Conservation (phyloP, 257 asterid species). For the Forsythia viridissima region DNA sequence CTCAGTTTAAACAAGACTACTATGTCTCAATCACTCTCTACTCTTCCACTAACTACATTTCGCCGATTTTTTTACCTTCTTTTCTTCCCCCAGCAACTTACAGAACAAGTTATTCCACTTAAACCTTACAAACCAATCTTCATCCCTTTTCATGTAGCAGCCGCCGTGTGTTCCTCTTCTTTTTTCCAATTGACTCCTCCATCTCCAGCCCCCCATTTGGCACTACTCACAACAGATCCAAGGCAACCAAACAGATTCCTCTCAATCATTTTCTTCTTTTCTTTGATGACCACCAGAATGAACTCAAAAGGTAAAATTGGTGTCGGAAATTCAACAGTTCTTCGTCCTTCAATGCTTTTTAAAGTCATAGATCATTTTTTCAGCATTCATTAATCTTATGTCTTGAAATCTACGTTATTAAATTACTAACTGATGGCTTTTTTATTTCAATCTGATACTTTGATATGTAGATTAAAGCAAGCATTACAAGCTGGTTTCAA, state of each 20-base stretch:
- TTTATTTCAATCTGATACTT: slow-evolving; percentile 5
- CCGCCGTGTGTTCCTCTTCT: too few species aligned
- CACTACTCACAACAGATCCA: too few species aligned
- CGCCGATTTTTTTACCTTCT: too few species aligned
- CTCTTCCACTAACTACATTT: too few species aligned
- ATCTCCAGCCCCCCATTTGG: too few species aligned
- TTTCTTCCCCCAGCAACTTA: too few species aligned
- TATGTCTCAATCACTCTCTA: too few species aligned
- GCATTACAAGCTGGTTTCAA: slow-evolving; percentile 93
- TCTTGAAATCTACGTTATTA: not conserved
- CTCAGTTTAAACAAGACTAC: too few species aligned
- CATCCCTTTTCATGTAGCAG: too few species aligned
- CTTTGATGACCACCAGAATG: slow-evolving; percentile 98
- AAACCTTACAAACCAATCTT: too few species aligned
- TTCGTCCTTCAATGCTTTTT: not conserved
- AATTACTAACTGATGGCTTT: not conserved
- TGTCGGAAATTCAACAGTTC: not conserved
- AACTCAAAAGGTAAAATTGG: slow-evolving; percentile 70
- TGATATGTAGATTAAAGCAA: slow-evolving; percentile 74
- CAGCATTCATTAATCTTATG: not conserved
- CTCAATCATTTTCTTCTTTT: slow-evolving; percentile 74
- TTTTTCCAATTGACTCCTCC: too few species aligned
- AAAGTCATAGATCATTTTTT: not conserved
- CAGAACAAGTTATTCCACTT: too few species aligned
- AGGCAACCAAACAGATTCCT: not conserved